Evolutionary conservation across 1,284 basidiomycete species (phyloP), one percentile per base, ranked within the genome.

Genomic region (Vanrija humicola): DNA sequence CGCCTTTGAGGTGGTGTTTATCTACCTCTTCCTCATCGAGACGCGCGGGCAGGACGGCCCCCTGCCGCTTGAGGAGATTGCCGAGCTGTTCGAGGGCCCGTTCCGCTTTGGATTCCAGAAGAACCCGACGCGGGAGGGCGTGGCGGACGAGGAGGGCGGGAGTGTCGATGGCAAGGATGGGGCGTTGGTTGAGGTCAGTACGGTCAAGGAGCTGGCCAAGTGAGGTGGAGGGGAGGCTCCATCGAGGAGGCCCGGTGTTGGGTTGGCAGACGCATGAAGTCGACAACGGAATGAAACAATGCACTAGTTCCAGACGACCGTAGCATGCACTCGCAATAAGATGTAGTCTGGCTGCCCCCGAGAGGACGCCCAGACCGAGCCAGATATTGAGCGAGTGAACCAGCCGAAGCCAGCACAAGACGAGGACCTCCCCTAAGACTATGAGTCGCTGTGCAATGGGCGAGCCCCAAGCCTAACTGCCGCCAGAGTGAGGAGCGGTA

Each of bases 381-480:
- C 64, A 72, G 62, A 70, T 70, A 72, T 72, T 66, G 49, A 60
- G 63, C 64, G 56, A 63, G 59, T 72, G 69, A 70, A 70, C 65
- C 66, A 61, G 61, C 68, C 67, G 68, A 70, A 72, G 66, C 63
- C 48, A 72, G 65, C 69, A 70, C 69, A 72, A 70, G 63, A 63
- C 57, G 50, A 66, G 66, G 61, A 56, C 58, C 53, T 56, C 67
- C 67, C 69, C 65, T 69, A 59, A 64, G 64, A 66, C 65, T 62
- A 66, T 70, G 69, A 43, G 69, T 72, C 68, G 69, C 69, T 63
- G 69, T 72, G 69, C 68, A 64, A 70, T 70, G 69, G 65, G 69
- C 67, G 67, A 55, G 63, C 54, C 61, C 60, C 67, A 64, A 62
- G 62, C 64, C 65, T 70, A 54, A 62, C 58, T 51, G 61, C 62